Evolutionary conservation across 2,329 filamentous ascomycete species (phyloP), one percentile per base, ranked within the genome.

Genomic region (Cordyceps pruinosa): DNA sequence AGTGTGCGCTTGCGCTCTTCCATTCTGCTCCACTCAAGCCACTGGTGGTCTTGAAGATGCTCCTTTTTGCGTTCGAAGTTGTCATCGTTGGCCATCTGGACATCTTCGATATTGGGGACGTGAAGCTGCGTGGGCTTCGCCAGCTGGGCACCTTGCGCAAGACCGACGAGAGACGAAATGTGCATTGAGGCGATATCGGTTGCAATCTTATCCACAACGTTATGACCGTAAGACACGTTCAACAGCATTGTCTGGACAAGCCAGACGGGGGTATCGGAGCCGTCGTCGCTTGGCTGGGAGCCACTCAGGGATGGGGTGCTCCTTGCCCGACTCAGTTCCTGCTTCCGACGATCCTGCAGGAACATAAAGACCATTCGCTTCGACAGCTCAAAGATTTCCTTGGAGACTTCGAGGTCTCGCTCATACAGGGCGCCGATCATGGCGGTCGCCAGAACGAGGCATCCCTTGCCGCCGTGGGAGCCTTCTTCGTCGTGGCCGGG

Each of bases 341-440:
- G 88, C 70, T 92, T 93, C 62, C 91, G 85, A 58, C 91, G 83
- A 70, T 96, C 91, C 70, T 97, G 93, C 34, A 99, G 82, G 68
- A 96, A 96, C 60, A 92, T 79, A 61, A 93, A 87, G 58, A 97
- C 95, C 87, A 96, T 90, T 73, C 91, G 95, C 77, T 97, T 97
- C 49, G 92, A 89, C 68, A 91, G 87, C 64, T 96, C 90, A 66
- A 97, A 97, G 8, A 99, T 74, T 47, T 95, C 88, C 69, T 87
- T 88, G 25, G 92, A 95, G 56, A 87, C 82, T 28, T 80, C 78
- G 58, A 86, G 84, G 59, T 97, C 92, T 67, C 87, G 84, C 73
- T 97, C 93, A 72, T 96, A 97, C 39, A 97, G 77, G 35, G 89
- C 88, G 23, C 89, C 89, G 63, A 80, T 76, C n/a, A 89, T 88